Percentiles rank a stretch among this genome's conserved stretches.
phyloP scores from a whole-genome alignment of 306 rosid species.

The Oxytropis ochrocephala region DNA sequence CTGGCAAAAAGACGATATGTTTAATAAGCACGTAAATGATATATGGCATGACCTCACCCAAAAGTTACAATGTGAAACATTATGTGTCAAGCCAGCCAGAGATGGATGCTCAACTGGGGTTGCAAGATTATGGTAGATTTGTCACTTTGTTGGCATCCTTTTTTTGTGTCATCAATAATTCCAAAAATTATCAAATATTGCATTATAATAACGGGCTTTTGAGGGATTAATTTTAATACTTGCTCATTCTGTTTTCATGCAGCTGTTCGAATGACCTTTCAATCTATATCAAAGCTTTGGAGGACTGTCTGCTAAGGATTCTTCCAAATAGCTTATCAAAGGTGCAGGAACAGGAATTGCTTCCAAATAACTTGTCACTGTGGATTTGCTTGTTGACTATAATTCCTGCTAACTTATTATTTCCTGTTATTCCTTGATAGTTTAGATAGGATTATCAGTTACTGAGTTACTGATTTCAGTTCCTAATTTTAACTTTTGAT shows the following conservation, averaged over 20 bases:
- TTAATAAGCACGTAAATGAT: constrained; percentile 35
- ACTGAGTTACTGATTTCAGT: not conserved
- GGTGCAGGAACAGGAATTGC: constrained; percentile 39
- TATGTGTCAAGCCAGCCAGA: constrained; percentile 89
- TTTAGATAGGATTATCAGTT: not conserved
- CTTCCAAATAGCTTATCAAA: constrained; percentile 83
- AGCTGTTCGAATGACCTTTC: constrained; percentile 74
- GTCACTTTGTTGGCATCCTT: constrained; percentile 6
- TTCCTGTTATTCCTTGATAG: not conserved
- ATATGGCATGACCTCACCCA: constrained; percentile 67
- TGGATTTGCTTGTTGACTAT: not conserved
- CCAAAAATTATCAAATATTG: not conserved
- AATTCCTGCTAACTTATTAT: not conserved
- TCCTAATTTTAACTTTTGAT: constrained; percentile 7
- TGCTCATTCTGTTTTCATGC: constrained; percentile 24
- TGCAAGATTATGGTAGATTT: constrained; percentile 79
- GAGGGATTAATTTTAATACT: not conserved
- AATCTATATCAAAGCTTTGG: constrained; percentile 59
- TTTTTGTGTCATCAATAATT: constrained; percentile 5
- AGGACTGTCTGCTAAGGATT: constrained; percentile 63
- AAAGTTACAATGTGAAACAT: constrained; percentile 68
- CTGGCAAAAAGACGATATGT: constrained; percentile 46
- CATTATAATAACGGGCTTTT: not conserved
- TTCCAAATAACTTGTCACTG: not conserved
- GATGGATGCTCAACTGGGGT: constrained; percentile 99